phyloP scores from a whole-genome alignment of 768 basidiomycete genomes.

The Pleurotus tuber-regium region DNA sequence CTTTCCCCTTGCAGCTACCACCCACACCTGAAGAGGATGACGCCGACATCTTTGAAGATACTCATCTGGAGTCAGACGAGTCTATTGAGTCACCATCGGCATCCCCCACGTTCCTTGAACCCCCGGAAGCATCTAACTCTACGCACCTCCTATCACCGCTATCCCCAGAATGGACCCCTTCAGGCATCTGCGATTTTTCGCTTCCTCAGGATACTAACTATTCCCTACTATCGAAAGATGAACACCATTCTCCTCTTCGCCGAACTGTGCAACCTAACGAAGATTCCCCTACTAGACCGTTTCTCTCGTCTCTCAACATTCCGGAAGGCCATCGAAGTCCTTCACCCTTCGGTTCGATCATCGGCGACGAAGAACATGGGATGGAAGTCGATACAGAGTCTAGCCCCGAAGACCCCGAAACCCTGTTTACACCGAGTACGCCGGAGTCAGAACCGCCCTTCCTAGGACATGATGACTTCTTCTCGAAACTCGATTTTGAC shows the following conservation, averaged over 20 bases:
- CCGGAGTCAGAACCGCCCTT: not conserved
- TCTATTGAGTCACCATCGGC: not conserved
- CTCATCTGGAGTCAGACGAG: constrained; percentile 12
- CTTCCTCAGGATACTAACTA: constrained; percentile 17
- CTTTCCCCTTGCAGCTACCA: not conserved
- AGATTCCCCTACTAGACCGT: not conserved
- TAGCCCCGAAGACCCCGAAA: constrained; percentile 6
- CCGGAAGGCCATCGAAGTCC: constrained; percentile 16
- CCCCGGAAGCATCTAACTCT: constrained; percentile 9
- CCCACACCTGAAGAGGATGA: constrained; percentile 6
- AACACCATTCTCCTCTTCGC: not conserved
- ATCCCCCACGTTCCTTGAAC: too few species aligned
- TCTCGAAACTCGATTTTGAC: constrained; percentile 2
- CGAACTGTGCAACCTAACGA: not conserved
- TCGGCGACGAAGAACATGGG: not conserved
- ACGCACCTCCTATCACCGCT: constrained; percentile 31
- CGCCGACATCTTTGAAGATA: not conserved
- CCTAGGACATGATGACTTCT: not conserved
- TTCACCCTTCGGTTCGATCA: not conserved
- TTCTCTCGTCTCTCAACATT: constrained; percentile 19
- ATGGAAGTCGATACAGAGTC: constrained; percentile 2
- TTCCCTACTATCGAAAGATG: constrained; percentile 5
- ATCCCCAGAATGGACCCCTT: constrained; percentile 29
- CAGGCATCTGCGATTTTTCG: constrained; percentile 5
- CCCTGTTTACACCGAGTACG: constrained; percentile 2